These are phyloP conservation scores for Ogataea neopini DNA, from an alignment of 805 yeast species.

Conservation along the genomic window DNA sequence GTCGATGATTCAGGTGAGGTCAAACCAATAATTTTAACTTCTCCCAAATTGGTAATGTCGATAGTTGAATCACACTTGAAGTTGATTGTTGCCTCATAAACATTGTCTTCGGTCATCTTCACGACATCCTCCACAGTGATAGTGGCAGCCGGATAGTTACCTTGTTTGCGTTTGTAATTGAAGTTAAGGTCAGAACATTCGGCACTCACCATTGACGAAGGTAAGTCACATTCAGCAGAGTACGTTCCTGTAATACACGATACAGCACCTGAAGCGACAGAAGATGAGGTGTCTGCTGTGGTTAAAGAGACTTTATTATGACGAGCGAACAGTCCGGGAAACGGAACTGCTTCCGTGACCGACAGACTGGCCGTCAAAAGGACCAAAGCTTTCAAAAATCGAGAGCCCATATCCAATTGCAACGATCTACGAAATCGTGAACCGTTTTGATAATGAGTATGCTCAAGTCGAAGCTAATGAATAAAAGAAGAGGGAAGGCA, in stretches of 20 bases:
- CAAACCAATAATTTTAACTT: conserved; percentile 33
- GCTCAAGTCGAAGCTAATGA: not conserved
- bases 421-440: not conserved
- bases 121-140: conserved; percentile 17
- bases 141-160: conserved; percentile 23
- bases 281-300: not conserved
- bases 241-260: conserved; percentile 12
- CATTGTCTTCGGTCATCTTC: conserved; percentile 9
- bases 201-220: conserved; percentile 4
- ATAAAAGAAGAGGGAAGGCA: not conserved
- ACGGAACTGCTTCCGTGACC: not conserved
- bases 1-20: conserved; percentile 28
- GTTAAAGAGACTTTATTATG: not conserved
- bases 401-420: not conserved
- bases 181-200: conserved; percentile 22
- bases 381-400: not conserved
- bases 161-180: conserved; percentile 7
- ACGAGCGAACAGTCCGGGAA: not conserved
- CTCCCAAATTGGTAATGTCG: conserved; percentile 24
- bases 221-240: not conserved
- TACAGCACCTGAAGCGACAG: not conserved
- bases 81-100: conserved; percentile 19
- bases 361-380: not conserved
- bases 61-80: conserved; percentile 16
- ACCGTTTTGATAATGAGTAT: not conserved